These are phyloP conservation scores for Rhizophagus sp. DNA, from an alignment of 192 early-diverging fungal genomes.

Conservation along the genomic window DNA sequence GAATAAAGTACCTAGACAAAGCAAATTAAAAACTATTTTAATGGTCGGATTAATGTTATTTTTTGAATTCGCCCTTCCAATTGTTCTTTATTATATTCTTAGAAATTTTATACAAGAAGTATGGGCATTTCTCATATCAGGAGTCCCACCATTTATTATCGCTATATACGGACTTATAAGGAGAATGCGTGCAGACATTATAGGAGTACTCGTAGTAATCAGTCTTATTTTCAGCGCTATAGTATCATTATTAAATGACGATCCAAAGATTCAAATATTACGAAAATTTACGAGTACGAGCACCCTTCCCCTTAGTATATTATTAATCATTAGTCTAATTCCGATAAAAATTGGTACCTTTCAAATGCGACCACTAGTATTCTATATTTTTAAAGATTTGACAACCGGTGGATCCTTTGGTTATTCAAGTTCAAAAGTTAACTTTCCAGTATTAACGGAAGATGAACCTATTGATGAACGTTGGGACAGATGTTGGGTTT, in stretches of 20 bases:
- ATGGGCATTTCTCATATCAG: constrained; percentile 38
- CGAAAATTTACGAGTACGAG: constrained; percentile 44
- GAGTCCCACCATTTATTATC: constrained; percentile 41
- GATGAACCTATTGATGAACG: background rate
- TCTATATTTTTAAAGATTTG: constrained; percentile 38
- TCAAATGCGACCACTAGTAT: constrained; percentile 40
- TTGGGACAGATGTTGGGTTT: background rate
- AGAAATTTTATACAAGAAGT: constrained; percentile 33
- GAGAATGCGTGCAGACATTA: constrained; percentile 35
- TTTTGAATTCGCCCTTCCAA: background rate
- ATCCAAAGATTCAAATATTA: constrained; percentile 45
- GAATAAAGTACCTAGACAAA: too few relatives aligned
- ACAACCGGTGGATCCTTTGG: constrained; percentile 24
- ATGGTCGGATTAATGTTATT: too few relatives aligned
- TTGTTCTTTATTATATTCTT: constrained; percentile 35
- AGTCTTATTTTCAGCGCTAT: constrained; percentile 43
- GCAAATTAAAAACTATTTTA: too few relatives aligned
- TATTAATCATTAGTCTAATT: constrained; percentile 40
- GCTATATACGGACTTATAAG: constrained; percentile 33
- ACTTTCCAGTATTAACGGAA: constrained; percentile 12
- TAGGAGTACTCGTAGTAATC: constrained; percentile 40
- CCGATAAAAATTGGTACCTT: constrained; percentile 38
- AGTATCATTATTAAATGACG: constrained; percentile 39
- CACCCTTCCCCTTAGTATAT: constrained; percentile 35
- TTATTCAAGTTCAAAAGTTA: too few relatives aligned